A percentile compares a stretch with the other conserved stretches of the same genome.
phyloP scores from a whole-genome alignment of 2,329 filamentous ascomycete genomes.

The Paecilomyces sp. region DNA sequence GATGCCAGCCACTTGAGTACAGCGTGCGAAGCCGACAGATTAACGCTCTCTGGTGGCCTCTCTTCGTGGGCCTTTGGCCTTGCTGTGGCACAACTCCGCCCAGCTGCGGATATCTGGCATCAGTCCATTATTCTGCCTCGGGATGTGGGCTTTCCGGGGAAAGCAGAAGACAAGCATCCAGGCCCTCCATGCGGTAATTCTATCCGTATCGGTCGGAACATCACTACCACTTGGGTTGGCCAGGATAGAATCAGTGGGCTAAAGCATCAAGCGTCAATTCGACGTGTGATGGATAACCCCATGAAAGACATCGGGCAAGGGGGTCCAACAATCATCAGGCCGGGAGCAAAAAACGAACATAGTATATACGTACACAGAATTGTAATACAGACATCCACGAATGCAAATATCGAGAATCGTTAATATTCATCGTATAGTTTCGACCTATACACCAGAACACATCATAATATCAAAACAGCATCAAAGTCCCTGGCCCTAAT shows the following conservation, averaged over 20 bases:
- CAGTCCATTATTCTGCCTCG: neutral
- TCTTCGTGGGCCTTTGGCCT: neutral
- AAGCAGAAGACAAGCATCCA: neutral
- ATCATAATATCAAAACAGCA: neutral
- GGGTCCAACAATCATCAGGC: no score
- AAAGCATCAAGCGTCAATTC: neutral
- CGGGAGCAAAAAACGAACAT: no score
- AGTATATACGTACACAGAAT: no score
- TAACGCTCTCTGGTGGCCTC: neutral
- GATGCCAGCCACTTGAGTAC: neutral
- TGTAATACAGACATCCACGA: no score
- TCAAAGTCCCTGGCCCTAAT: neutral
- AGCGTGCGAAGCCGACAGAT: neutral
- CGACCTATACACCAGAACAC: no score
- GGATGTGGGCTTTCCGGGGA: neutral
- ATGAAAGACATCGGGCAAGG: neutral
- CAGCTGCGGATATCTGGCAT: neutral
- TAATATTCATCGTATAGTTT: no score
- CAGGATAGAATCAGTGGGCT: no score
- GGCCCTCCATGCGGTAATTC: neutral
- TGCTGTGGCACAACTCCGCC: neutral
- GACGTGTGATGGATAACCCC: neutral
- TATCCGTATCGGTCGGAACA: neutral
- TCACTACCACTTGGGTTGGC: neutral
- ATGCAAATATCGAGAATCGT: no score